Conservation (phyloP, 176 grass and related monocot genomes). For the Elaeis guineensis region DNA sequence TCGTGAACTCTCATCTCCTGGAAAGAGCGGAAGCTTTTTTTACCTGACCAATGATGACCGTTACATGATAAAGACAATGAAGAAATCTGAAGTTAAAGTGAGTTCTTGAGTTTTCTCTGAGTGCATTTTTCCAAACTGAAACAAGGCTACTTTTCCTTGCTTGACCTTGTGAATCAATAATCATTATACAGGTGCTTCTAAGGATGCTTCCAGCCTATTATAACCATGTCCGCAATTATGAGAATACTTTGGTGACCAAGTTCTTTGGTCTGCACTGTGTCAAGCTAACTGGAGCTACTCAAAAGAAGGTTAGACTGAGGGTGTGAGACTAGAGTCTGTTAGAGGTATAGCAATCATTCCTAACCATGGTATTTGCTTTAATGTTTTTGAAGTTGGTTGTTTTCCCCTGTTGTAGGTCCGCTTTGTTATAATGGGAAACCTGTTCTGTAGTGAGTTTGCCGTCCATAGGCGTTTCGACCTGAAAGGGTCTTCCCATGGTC, state of each 20-base stretch:
- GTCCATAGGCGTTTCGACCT: conserved; percentile 92
- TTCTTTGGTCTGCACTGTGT: conserved; percentile 92
- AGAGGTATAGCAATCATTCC: too few relatives aligned
- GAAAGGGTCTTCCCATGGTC: conserved; percentile 86
- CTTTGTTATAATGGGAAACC: conserved; percentile 97
- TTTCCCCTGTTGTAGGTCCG: conserved; percentile 41
- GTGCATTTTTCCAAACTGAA: neutral
- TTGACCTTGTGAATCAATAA: neutral
- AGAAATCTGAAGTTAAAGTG: conserved; percentile 89
- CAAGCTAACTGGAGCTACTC: conserved; percentile 57
- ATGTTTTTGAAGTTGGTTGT: conserved; percentile 16
- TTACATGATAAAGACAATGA: conserved; percentile 98
- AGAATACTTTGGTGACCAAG: conserved; percentile 78
- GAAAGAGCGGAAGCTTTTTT: conserved; percentile 95
- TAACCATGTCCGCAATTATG: conserved; percentile 62
- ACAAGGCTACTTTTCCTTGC: neutral
- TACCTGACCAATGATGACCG: conserved; percentile 77
- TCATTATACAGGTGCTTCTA: conserved; percentile 56
- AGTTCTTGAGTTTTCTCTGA: conserved; percentile 1
- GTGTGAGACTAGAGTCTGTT: too few relatives aligned
- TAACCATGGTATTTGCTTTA: too few relatives aligned
- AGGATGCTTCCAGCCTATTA: conserved; percentile 91
- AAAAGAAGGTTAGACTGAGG: conserved; percentile 58
- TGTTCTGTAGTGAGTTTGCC: conserved; percentile 68
- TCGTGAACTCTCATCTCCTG: conserved; percentile 77